Evolutionary conservation across 192 early-diverging fungal genomes (phyloP), one percentile per base, ranked within the genome.

Genomic region (Coemansia sp.): DNA sequence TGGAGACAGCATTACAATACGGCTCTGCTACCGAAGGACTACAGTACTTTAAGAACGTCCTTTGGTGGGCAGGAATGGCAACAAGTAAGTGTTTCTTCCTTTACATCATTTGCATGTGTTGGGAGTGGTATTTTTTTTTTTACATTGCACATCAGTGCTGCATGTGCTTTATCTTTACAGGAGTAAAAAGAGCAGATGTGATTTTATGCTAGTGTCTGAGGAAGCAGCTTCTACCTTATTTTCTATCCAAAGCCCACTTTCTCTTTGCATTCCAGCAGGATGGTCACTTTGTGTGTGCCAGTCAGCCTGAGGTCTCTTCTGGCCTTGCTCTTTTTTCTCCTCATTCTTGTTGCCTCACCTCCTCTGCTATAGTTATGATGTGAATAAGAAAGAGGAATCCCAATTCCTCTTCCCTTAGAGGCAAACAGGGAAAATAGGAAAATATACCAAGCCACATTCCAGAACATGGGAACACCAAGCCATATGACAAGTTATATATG

Each of bases 11-110:
- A 59, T 74, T 76, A 21, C 78, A 81, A 57, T 89, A 91, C 66
- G 87, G 82, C 44, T 88, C 81, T 36, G 89, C 91, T 23, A 89
- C 90, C 8, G 94, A 95, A 51, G 85, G 87, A 14, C 86, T 91
- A 62, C 82, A 88, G 64, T 97, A 95, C 71, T 83, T 97, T 63
- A 89, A 88, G 68, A 96, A 94, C 81, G 85, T 86, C 65, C 89
- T 92, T 44, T 97, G 95, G 95, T 96, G 94, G 90, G 78, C 86
- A 30, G 95, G 95, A 59, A 95, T 94, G 88, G 62, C 82, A 43
- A 82, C 79, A 62, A 82, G 79, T 82, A 82, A 76, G 78, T 73
- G 36, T 36, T 59, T 59, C 38, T 18, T 59, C 24, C 6, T 10
- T 9, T 6, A 15, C 51, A 23, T 53, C n/a, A 26, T 2, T 53